Base-by-base conservation (phyloP, 192 early-diverging fungal species). In the Backusella macrospora region DNA sequence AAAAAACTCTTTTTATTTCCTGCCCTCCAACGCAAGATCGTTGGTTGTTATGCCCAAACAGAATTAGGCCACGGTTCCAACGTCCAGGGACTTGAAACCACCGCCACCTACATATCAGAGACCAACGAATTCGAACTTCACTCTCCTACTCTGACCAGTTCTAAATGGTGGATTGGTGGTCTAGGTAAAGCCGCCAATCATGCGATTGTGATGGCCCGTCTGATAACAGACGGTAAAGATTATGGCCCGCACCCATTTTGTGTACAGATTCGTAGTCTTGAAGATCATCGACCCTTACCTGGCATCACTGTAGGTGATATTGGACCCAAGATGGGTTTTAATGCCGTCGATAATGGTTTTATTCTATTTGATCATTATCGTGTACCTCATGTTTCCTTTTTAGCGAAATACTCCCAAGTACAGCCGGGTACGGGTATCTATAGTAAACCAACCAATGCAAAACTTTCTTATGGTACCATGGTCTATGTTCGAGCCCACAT, bases 91-190 rank as follows among this genome's bases (percentile, higher is more conserved):
- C 84, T 96, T 29, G 95, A 96, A 84, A 96, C 95, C 39, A 93
- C 92, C 0, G 93, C 93, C 63, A 94, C 92, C 1, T 94, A 87
- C 69, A 82, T 92, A 40, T 88, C 90, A 2, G 92, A 91, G 77
- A 94, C 92, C 5, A 86, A 95, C 76, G 91, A 96, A 84, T 96
- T 94, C 68, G 95, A 93, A 73, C 84, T 96, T 62, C 91, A 96
- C 76, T 87, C 88, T 40, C 95, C 95, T 40, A 85, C 79, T 69
- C 78, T 95, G 52, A 91, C 92, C 44, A 86, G 92, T 0, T 79
- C 86, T 81, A 96, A 96, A 79, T 96, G 95, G 93, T 96, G 95
- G 95, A 86, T 90, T 47, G 95, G 93, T 62, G 91, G 90, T 29
- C 83, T 96, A 26, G 93, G 93, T 71, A 88, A 91, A 59, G 89